A percentile compares a stretch with the other conserved stretches of the same genome.
Conservation (phyloP, 441 rosid species). For the Adansonia madagascariensis region DNA sequence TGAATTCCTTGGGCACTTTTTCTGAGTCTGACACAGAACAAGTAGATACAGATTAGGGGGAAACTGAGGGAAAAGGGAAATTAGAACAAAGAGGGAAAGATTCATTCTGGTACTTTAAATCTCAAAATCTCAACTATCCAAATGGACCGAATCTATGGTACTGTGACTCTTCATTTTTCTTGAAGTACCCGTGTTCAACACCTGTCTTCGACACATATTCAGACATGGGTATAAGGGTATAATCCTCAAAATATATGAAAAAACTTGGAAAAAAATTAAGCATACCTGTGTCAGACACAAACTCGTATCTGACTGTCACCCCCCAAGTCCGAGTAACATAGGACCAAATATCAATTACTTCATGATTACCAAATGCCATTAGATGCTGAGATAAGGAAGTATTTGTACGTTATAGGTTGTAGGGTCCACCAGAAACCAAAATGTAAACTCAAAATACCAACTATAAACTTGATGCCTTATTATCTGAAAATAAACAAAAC, state of each 20-base stretch:
- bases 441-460: background rate
- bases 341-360: background rate
- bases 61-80: constrained; percentile 13
- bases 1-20: no score
- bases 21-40: background rate
- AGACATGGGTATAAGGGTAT: no score
- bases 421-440: background rate
- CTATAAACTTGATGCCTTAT: background rate
- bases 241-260: no score
- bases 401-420: constrained; percentile 6
- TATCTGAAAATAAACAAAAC: background rate
- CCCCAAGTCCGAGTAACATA: no score
- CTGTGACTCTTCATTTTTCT: no score
- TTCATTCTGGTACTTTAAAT: background rate
- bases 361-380: background rate
- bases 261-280: no score
- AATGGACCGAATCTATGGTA: background rate
- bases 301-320: no score
- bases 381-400: background rate
- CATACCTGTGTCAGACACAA: no score
- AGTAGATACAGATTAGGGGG: constrained; percentile 1
- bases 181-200: no score
- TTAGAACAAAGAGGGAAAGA: background rate
- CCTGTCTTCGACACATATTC: no score
- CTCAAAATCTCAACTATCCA: background rate